Base-by-base conservation (phyloP, 2,329 filamentous ascomycete species). In the Pseudocercospora musae region DNA sequence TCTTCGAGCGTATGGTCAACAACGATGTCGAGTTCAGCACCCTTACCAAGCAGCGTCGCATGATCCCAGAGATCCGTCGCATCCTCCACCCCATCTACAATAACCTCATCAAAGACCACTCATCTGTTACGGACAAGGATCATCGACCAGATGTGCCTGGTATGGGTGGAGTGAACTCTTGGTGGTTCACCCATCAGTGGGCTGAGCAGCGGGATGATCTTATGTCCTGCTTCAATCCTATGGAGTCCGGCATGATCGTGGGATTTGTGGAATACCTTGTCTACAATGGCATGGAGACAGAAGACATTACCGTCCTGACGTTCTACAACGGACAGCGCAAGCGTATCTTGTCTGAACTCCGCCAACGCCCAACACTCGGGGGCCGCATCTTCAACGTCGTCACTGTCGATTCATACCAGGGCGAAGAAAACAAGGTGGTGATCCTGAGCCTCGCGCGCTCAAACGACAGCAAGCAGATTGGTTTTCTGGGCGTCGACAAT, bases 351-450 rank as follows among this genome's bases (percentile, higher is more conserved):
- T 79, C 78, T 13, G 74, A 77, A 5, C 74, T 88, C 3, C 74
- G 76, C 10, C 55, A 58, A 21, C 58, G 60, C 10, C 25, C 57
- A 9, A 52, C 42, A 11, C 63, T 72, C 15, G 27, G 59, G 7
- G 57, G 58, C 50, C 44, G 52, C 0, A 78, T 81, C 56, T 77
- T 87, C 49, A 76, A 79, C 59, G 88, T 96, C 1, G 85, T 86
- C 33, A 96, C 92, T 0, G 90, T 97, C 0, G 93, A 96, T 71
- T 91, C 89, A 0, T 96, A 94, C 71, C 92, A 96, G 74, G 92
- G 92, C 11, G 92, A 96, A 70, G 92, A 96, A 73, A 96, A 96
- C 65, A 89, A 93, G 23, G 81, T 96, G 8, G 82, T 97, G 9
- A 73, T 96, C 1, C 78, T 96, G 0, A 96, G 92, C 0, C 79